Evolutionary conservation across 2,329 filamentous ascomycete species (phyloP).

Genomic region (Ilyonectria destructans): DNA sequence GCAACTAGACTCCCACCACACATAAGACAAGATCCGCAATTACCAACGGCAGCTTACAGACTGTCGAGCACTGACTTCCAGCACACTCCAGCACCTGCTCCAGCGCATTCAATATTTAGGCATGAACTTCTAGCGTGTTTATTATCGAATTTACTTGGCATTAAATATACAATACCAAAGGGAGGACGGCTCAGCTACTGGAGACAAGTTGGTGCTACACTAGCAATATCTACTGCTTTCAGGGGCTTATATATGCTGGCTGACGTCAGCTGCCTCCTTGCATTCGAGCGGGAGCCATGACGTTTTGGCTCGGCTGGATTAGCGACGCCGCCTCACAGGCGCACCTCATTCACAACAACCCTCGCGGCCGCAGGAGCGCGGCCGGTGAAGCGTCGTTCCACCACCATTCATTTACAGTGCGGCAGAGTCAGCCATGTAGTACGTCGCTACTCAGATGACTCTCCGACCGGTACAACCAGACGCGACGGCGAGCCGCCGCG

Average conservation of each 20-base stretch:
- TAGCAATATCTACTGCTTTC: too few species aligned
- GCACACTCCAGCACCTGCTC: too few species aligned
- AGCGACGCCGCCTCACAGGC: constrained; percentile 6
- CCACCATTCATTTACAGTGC: not conserved
- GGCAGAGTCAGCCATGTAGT: constrained; percentile 23
- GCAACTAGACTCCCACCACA: too few species aligned
- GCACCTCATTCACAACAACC: constrained; percentile 19
- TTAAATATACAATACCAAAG: too few species aligned
- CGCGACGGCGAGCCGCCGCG: constrained; percentile 25
- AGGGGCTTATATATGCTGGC: not conserved
- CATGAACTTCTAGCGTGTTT: too few species aligned
- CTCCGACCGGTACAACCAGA: constrained; percentile 18
- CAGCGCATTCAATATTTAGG: too few species aligned
- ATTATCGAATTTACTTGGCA: too few species aligned
- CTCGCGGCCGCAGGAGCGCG: constrained; percentile 28
- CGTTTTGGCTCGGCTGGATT: constrained; percentile 3
- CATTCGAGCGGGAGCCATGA: constrained; percentile 5
- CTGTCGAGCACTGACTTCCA: too few species aligned
- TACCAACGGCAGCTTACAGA: too few species aligned
- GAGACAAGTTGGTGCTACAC: too few species aligned
- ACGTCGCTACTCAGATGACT: constrained; percentile 31
- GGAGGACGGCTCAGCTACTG: too few species aligned
- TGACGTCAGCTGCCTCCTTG: constrained; percentile 7
- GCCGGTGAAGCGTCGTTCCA: constrained; percentile 6
- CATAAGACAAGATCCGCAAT: too few species aligned